Base-by-base conservation (phyloP, 106 monocot species). In the Xerophyta viscosa region DNA sequence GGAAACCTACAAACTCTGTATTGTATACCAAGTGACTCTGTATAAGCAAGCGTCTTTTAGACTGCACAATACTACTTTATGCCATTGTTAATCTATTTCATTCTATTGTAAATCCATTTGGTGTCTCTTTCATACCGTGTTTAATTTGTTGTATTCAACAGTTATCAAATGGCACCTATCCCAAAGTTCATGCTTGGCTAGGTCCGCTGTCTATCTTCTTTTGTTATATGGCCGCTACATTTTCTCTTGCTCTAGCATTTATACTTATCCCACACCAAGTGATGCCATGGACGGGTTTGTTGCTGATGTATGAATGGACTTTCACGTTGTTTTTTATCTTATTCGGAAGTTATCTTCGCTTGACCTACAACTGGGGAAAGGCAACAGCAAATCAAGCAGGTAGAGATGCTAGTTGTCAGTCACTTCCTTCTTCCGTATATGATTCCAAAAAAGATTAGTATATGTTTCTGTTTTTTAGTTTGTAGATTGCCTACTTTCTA, bases 241-340 rank as follows among this genome's bases (percentile, higher is more conserved):
- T 81, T 33, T 96, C 94, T 10, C 48, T 96, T 48, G 76, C 28
- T 17, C 41, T 96, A 51, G 68, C 94, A 27, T 88, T 96, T 55
- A 13, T 62, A 29, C 8, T 85, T 49, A 66, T 82, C 43, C 88
- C 94, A 6, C 50, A 46, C 18, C 94, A 85, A 76, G 81, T 89
- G 44, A 82, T 67, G 58, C 94, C 94, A 47, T 88, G 84, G 94
- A 96, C 81, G 1, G 94, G 94, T 41, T 67, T 96, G 64, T 57
- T 96, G 29, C 73, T 96, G 26, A 62, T 82, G 78, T 96, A 86
- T n/a, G 94, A 88, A 50, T 85, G 84, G 84, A 79, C 85, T 46
- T 85, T 77, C 66, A 30, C 64, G 21, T 27, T 56, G 27, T 88
- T 79, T 65, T 79, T 84, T 49, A 41, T 85, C 0, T 21, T 71